Conservation (phyloP, 202 grass and related monocot species). For the Bolboschoenoplectus hybrid region DNA sequence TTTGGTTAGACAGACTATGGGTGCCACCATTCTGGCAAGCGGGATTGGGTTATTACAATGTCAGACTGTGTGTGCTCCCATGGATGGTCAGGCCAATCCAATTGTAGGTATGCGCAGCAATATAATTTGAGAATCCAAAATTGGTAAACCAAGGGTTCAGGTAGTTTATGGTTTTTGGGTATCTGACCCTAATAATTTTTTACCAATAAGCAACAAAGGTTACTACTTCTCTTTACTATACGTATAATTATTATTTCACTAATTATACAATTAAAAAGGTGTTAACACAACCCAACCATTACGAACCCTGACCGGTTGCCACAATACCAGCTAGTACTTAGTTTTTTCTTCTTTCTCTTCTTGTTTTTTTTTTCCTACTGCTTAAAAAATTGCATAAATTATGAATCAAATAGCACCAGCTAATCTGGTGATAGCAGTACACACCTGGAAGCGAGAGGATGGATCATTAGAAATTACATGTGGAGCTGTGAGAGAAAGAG, state of each 20-base stretch:
- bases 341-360: not conserved
- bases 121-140: not conserved
- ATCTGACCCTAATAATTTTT: not conserved
- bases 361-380: not conserved
- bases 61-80: not conserved
- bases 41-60: not conserved
- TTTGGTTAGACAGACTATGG: not conserved
- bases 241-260: not conserved
- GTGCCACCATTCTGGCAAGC: not conserved
- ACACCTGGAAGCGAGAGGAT: slow-evolving; percentile 81
- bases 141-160: not conserved
- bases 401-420: slow-evolving; percentile 5
- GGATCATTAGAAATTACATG: slow-evolving; percentile 68
- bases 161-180: not conserved
- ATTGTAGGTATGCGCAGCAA: not conserved
- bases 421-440: not conserved
- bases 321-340: not conserved
- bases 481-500: slow-evolving; percentile 53
- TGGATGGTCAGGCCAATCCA: not conserved
- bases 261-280: not conserved
- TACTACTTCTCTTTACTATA: slow-evolving; percentile 1
- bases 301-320: not conserved
- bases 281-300: not conserved
- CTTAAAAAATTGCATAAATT: not conserved
- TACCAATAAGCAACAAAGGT: slow-evolving; percentile 5